Base-by-base conservation (phyloP, 2,329 filamentous ascomycete species). In the Aspergillus tamarii region DNA sequence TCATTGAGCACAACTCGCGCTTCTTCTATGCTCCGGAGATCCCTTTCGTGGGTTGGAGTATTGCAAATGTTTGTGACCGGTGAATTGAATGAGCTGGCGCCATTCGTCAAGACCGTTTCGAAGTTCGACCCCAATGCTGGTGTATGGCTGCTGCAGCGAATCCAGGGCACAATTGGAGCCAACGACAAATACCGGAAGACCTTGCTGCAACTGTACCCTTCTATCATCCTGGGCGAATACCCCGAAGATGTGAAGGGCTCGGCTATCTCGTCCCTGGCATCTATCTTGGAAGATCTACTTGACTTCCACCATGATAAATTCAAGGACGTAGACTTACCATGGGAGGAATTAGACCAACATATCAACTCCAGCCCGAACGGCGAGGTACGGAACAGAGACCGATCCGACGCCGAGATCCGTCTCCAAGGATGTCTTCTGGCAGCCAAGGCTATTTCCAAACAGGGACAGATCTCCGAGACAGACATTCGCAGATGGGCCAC, bases 391-490 rank as follows among this genome's bases (percentile, higher is more conserved):
- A 78, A 76, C 60, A 68, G 79, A 46, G 76, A 77, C 26, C 74
- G 77, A 48, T 73, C 72, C 0, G 76, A 81, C 63, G 74, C 76
- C 6, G 75, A 71, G 23, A 64, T 81, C 50, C 74, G 73, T 41
- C 69, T 81, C 26, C 74, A 76, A 57, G 79, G 78, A 19, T 78
- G 77, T 63, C 60, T 81, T 28, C 65, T 80, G 10, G 72, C 76
- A 0, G 57, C 76, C 8, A 72, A 72, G 7, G 61, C 66, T 11
- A 55, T 66, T 10, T 59, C 60, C 10, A 62, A 46, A 19, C 64
- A 64, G 16, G 52, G 63, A 5, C 63, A 70, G 36, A 30, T 60
- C 9, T 66, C 73, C 12, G 68, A 73, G 34, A 59, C 54, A 0
- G 73, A 73, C 39, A 50, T 80, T 28, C 65, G 68, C 11, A 69